Conservation (phyloP, 2,329 filamentous ascomycete species). For the Colletotrichum lini region DNA sequence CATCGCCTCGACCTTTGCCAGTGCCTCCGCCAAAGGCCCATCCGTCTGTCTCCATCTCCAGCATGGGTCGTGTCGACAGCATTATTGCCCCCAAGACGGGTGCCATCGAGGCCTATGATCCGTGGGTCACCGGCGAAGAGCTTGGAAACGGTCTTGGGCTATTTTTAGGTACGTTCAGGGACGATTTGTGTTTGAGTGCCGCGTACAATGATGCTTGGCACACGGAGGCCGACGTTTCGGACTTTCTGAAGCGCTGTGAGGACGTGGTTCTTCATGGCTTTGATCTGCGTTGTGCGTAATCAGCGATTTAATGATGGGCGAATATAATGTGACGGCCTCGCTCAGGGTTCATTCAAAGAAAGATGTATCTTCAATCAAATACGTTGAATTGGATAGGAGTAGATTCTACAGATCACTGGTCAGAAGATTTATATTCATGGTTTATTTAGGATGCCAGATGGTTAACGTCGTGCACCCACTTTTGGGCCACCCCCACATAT, state of each 20-base stretch:
- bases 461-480: too few relatives aligned
- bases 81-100: slow-evolving; percentile 50
- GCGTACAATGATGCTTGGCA: slow-evolving; percentile 62
- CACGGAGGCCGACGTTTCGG: slow-evolving; percentile 39
- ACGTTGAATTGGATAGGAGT: too few relatives aligned
- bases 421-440: too few relatives aligned
- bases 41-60: slow-evolving; percentile 52
- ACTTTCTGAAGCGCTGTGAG: slow-evolving; percentile 46
- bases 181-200: slow-evolving; percentile 54
- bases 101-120: slow-evolving; percentile 49
- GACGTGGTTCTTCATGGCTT: slow-evolving; percentile 26
- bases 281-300: not conserved
- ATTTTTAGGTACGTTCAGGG: slow-evolving; percentile 58
- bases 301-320: not conserved
- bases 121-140: slow-evolving; percentile 63
- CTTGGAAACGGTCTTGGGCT: slow-evolving; percentile 55
- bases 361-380: too few relatives aligned
- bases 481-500: too few relatives aligned
- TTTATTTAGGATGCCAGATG: too few relatives aligned
- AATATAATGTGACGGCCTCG: too few relatives aligned
- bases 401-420: too few relatives aligned
- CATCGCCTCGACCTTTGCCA: slow-evolving; percentile 22
- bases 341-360: too few relatives aligned
- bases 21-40: slow-evolving; percentile 47
- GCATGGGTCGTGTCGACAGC: slow-evolving; percentile 53